A percentile compares a stretch with the other conserved stretches of the same genome.
Evolutionary conservation across 805 yeast genomes (phyloP).

Genomic region (Ogataea pignaliae): DNA sequence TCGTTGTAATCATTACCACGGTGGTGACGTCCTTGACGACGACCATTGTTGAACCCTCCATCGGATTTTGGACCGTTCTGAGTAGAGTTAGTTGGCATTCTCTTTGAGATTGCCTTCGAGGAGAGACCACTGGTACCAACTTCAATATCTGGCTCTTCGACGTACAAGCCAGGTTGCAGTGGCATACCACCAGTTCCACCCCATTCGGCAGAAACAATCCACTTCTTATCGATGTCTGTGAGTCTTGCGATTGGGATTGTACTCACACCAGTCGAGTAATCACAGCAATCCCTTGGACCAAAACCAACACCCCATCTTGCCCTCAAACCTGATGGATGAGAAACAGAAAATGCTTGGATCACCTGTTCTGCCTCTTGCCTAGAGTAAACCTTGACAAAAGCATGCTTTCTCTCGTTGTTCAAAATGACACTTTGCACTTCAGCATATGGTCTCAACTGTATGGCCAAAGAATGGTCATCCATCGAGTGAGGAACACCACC

Average conservation of each 20-base stretch:
- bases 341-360: constrained; percentile 55
- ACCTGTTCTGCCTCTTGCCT: constrained; percentile 88
- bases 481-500: constrained; percentile 88
- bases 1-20: constrained; percentile 1
- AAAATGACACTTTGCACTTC: constrained; percentile 88
- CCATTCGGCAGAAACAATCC: constrained; percentile 91
- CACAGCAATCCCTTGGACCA: constrained; percentile 98
- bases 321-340: constrained; percentile 62
- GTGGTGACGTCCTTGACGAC: not conserved
- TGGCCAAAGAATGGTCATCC: constrained; percentile 69
- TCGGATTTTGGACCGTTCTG: constrained; percentile 83
- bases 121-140: constrained; percentile 95
- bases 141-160: constrained; percentile 97
- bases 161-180: constrained; percentile 68
- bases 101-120: constrained; percentile 84
- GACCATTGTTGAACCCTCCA: constrained; percentile 11
- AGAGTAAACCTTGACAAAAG: constrained; percentile 90
- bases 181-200: constrained; percentile 95
- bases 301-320: constrained; percentile 99
- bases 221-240: constrained; percentile 89
- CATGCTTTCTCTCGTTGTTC: constrained; percentile 88
- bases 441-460: constrained; percentile 76
- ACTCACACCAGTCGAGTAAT: constrained; percentile 86
- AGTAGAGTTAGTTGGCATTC: constrained; percentile 88
- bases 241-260: constrained; percentile 81